These are phyloP conservation scores for Alternaria arborescens DNA, from an alignment of 2,329 filamentous ascomycete genomes.

Conservation along the genomic window DNA sequence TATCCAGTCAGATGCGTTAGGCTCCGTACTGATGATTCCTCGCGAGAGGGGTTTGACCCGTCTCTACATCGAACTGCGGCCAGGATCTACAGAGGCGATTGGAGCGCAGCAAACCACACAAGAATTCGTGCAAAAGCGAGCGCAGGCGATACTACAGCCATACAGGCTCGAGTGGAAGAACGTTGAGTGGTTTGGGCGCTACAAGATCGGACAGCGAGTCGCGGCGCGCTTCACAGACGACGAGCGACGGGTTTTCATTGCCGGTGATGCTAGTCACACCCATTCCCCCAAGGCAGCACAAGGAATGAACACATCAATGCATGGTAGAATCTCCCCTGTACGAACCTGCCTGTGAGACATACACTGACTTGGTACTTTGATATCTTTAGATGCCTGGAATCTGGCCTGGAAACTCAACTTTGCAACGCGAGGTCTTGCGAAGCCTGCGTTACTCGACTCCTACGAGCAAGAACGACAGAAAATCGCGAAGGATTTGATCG, in stretches of 20 bases:
- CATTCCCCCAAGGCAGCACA: slow-evolving; percentile 55
- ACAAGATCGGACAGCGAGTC: slow-evolving; percentile 60
- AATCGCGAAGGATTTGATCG: slow-evolving; percentile 55
- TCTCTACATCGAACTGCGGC: slow-evolving; percentile 60
- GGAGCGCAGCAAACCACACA: slow-evolving; percentile 57
- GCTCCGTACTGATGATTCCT: slow-evolving; percentile 77
- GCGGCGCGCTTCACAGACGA: slow-evolving; percentile 57
- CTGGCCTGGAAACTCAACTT: slow-evolving; percentile 57
- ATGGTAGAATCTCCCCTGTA: slow-evolving; percentile 26
- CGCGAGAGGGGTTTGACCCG: slow-evolving; percentile 77
- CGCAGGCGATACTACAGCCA: slow-evolving; percentile 58
- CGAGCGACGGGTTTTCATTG: slow-evolving; percentile 57
- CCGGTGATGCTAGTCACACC: slow-evolving; percentile 58
- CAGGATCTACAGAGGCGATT: slow-evolving; percentile 43
- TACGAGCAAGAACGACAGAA: slow-evolving; percentile 55
- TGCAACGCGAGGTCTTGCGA: slow-evolving; percentile 49
- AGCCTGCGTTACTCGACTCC: slow-evolving; percentile 48
- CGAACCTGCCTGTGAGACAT: not conserved
- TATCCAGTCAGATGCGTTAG: slow-evolving; percentile 71
- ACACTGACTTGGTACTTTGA: not conserved
- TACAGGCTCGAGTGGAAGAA: slow-evolving; percentile 57
- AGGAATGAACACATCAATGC: slow-evolving; percentile 58
- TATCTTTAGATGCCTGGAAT: slow-evolving; percentile 48
- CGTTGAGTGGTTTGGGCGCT: slow-evolving; percentile 62
- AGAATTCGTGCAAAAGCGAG: slow-evolving; percentile 75